A percentile compares a stretch with the other conserved stretches of the same genome.
Conservation (phyloP, 228 moss, liverwort and hornwort genomes). For the Sphagnum magellanicum region DNA sequence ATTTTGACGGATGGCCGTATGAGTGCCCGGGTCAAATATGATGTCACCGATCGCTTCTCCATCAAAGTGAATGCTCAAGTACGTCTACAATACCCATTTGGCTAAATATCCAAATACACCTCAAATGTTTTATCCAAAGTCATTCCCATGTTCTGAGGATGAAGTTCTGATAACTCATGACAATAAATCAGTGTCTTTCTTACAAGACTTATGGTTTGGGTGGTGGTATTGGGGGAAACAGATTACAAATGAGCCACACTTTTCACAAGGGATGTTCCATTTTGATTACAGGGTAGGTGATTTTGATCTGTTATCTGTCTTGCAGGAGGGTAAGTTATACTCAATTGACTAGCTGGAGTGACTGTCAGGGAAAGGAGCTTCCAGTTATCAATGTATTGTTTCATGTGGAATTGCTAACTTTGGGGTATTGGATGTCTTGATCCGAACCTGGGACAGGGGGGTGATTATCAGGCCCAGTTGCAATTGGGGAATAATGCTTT, state of each 20-base stretch:
- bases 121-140: too few species aligned
- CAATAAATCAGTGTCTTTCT: too few species aligned
- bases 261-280: slow-evolving; percentile 99
- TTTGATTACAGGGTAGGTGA: slow-evolving; percentile 93
- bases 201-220: neutral
- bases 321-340: too few species aligned
- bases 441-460: slow-evolving; percentile 47
- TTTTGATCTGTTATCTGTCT: neutral
- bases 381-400: too few species aligned
- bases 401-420: too few species aligned
- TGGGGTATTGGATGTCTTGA: too few species aligned
- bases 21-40: slow-evolving; percentile 97
- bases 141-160: too few species aligned
- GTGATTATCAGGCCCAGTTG: slow-evolving; percentile 93
- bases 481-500: slow-evolving; percentile 98
- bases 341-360: too few species aligned
- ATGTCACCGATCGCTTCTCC: slow-evolving; percentile 80
- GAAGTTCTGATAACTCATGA: too few species aligned
- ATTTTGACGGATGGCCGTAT: slow-evolving; percentile 96
- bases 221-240: slow-evolving; percentile 20
- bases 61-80: slow-evolving; percentile 98
- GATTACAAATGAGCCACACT: slow-evolving; percentile 98
- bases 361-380: too few species aligned
- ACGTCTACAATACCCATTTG: neutral
- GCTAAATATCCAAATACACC: too few species aligned